Evolutionary conservation across 306 rosid species (phyloP), one percentile per base, ranked within the genome.

Genomic region (Oxytropis ochrocephala): DNA sequence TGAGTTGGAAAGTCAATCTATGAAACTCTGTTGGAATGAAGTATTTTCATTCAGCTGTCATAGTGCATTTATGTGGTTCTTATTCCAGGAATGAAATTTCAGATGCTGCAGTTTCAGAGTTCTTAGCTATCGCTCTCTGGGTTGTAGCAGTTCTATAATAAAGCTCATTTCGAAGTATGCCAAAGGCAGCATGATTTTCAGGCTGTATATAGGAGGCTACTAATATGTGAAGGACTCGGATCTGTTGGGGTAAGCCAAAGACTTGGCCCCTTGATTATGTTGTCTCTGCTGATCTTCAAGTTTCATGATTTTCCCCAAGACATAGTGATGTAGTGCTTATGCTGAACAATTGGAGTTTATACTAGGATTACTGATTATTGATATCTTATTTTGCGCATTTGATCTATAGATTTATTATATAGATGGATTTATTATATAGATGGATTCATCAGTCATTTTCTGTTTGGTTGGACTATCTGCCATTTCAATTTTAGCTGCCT

Each of bases 91-190:
- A 19, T 50, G 75, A 68, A 39, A 32, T 14, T 60, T 56, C 16
- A 44, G 52, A 30, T 41, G 11, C 24, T 58, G 52, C 71, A 50
- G 71, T 67, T 73, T 67, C 67, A 13, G 75, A 59, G 63, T 27
- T 59, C 55, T 54, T 47, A 13, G 50, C 24, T 32, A 21, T 42
- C 30, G 29, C 32, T 18, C 5, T 29, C 46, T 56, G 67, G 47
- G 58, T 18, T 16, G 54, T 29, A 11, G 62, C 55, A 24, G 78
- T 65, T 47, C 77, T 24, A 55, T 36, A 67, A 47, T 49, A 48
- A 38, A 57, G 69, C 52, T 57, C 46, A 39, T 64, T 46, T 63
- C 51, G 47, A 47, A 55, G 63, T 69, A 47, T 67, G 75, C 75
- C 69, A 12, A 75, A 67, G 69, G 82, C 38, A 17, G 27, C 74